These are phyloP conservation scores for Pseudogymnoascus sp. DNA, from an alignment of 2,329 filamentous ascomycete species.

Conservation along the genomic window DNA sequence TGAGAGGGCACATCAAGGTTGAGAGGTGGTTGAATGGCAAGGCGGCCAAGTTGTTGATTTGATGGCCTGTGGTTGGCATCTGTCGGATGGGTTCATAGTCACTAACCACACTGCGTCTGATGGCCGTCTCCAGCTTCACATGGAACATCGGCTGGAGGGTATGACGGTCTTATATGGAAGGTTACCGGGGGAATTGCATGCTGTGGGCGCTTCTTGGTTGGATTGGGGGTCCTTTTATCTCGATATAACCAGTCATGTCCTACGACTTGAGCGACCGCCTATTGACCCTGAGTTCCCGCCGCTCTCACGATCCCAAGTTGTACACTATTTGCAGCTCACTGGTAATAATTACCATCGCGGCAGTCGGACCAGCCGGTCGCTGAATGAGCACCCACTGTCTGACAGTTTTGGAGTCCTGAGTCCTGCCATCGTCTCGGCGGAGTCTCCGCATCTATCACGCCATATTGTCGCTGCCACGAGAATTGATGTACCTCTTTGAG, in stretches of 20 bases:
- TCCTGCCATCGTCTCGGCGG: not conserved
- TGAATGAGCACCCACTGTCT: not conserved
- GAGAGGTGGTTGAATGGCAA: not conserved
- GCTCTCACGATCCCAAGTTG: not conserved
- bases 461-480: not conserved
- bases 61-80: not conserved
- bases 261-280: slow-evolving; percentile 1
- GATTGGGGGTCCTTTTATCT: not conserved
- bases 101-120: not conserved
- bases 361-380: not conserved
- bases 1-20: not conserved
- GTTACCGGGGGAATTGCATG: not conserved
- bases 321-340: not conserved
- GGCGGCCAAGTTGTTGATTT: not conserved
- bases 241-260: not conserved
- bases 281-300: not conserved
- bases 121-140: not conserved
- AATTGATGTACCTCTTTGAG: not conserved
- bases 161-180: not conserved
- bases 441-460: not conserved
- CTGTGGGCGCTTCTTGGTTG: not conserved
- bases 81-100: not conserved
- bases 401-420: not conserved
- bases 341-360: not conserved
- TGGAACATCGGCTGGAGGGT: not conserved